Evolutionary conservation across 2,329 filamentous ascomycete species (phyloP).

Genomic region (Fusarium floridanum): DNA sequence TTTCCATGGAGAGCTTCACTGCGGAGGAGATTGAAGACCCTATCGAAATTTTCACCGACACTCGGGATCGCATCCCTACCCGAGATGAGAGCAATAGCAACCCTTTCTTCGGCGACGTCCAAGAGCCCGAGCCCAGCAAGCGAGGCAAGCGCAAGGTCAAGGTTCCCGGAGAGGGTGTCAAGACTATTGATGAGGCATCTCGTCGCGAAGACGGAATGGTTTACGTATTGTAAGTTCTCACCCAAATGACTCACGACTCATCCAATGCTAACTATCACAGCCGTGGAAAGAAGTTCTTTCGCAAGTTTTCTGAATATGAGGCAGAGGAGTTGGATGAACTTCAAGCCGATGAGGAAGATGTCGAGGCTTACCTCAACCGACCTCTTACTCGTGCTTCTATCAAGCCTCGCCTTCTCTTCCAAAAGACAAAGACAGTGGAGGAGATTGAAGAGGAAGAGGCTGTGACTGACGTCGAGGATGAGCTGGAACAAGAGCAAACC

Average conservation of each 20-base stretch:
- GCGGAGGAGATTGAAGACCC: constrained; percentile 67
- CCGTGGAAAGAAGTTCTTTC: constrained; percentile 84
- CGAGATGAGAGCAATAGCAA: constrained; percentile 76
- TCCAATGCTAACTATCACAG: constrained; percentile 57
- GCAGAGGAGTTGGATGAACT: constrained; percentile 49
- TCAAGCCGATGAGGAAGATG: constrained; percentile 53
- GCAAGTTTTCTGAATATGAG: constrained; percentile 69
- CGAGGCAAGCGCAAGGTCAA: constrained; percentile 68
- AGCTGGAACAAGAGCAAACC: constrained; percentile 48
- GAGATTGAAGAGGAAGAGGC: constrained; percentile 71
- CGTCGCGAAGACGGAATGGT: constrained; percentile 79
- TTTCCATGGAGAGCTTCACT: constrained; percentile 69
- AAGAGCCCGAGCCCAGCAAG: constrained; percentile 56
- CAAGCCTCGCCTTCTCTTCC: constrained; percentile 80
- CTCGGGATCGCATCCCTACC: constrained; percentile 81
- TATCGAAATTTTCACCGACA: constrained; percentile 84
- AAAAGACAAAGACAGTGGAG: constrained; percentile 60
- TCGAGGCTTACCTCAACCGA: constrained; percentile 51
- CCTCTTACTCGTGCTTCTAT: constrained; percentile 76
- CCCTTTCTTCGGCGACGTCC: constrained; percentile 73
- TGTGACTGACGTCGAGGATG: constrained; percentile 67
- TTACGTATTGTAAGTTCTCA: constrained; percentile 78
- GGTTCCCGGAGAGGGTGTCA: constrained; percentile 69
- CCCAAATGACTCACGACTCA: neutral
- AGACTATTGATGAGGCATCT: constrained; percentile 73